phyloP scores from a whole-genome alignment of 177 flowering plant species.

The Vitis hybrid region DNA sequence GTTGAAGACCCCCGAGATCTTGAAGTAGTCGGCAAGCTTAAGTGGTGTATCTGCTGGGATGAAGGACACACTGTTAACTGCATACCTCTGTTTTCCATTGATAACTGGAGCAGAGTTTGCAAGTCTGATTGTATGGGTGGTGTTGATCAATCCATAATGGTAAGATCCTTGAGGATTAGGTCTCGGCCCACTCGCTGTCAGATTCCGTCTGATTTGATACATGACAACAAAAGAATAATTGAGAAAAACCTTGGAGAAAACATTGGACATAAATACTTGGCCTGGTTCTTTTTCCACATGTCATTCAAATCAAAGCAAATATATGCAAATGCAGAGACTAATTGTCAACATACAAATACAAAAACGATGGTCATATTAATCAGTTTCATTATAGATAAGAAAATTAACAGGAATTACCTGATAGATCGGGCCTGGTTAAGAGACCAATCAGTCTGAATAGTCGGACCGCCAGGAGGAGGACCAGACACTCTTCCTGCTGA shows the following conservation, averaged over 20 bases:
- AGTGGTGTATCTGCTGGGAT: slow-evolving; percentile 84
- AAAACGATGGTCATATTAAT: neutral
- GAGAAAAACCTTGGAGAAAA: too few relatives aligned
- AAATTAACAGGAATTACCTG: slow-evolving; percentile 35
- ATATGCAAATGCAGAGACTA: too few relatives aligned
- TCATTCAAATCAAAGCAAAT: too few relatives aligned
- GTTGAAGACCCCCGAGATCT: slow-evolving; percentile 66
- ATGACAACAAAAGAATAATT: neutral
- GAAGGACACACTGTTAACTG: slow-evolving; percentile 84
- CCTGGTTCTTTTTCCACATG: too few relatives aligned
- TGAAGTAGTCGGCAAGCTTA: slow-evolving; percentile 78
- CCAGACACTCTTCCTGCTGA: slow-evolving; percentile 56
- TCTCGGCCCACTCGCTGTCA: slow-evolving; percentile 90
- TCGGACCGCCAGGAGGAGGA: slow-evolving; percentile 77
- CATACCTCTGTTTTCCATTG: slow-evolving; percentile 80
- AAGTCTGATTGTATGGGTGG: slow-evolving; percentile 61
- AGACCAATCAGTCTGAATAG: slow-evolving; percentile 70
- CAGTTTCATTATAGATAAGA: neutral
- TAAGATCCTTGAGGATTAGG: slow-evolving; percentile 99
- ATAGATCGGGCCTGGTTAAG: slow-evolving; percentile 75
- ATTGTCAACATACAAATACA: too few relatives aligned
- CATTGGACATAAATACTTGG: too few relatives aligned
- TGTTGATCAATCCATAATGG: slow-evolving; percentile 79
- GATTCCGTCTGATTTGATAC: slow-evolving; percentile 50
- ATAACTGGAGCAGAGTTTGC: slow-evolving; percentile 65